Percentiles rank a stretch among this genome's conserved stretches.
These are phyloP conservation scores for Geoglossum cookeanum DNA, from an alignment of 2,329 filamentous ascomycete species.

Conservation along the genomic window DNA sequence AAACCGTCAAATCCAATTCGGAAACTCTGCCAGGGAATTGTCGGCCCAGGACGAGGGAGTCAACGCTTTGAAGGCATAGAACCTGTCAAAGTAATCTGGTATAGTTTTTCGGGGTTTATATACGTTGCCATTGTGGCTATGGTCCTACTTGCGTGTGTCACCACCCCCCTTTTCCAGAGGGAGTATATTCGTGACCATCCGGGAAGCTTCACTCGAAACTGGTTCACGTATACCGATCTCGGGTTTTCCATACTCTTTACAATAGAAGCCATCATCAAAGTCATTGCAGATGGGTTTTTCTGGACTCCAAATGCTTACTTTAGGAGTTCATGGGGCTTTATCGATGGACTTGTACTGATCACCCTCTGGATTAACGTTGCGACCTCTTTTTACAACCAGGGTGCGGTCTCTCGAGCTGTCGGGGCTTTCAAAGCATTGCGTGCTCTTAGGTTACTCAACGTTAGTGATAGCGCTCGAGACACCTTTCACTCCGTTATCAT, in stretches of 20 bases:
- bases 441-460: constrained; percentile 77
- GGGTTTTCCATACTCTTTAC: constrained; percentile 78
- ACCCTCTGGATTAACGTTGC: constrained; percentile 92
- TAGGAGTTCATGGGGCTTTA: constrained; percentile 89
- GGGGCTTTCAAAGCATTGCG: constrained; percentile 94
- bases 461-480: constrained; percentile 86
- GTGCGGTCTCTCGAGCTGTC: constrained; percentile 71
- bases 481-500: constrained; percentile 96
- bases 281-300: constrained; percentile 85
- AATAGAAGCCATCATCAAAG: constrained; percentile 72
- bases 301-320: constrained; percentile 97
- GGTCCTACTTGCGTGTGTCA: constrained; percentile 90
- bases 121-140: constrained; percentile 90
- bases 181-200: constrained; percentile 51
- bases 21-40: constrained; percentile 67
- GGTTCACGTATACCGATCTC: constrained; percentile 91
- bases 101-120: constrained; percentile 79
- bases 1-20: constrained; percentile 58
- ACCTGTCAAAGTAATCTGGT: constrained; percentile 81
- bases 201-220: constrained; percentile 46
- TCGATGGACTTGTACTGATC: constrained; percentile 76
- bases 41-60: constrained; percentile 73
- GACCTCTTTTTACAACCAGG: constrained; percentile 63
- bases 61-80: constrained; percentile 79
- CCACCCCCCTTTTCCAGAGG: constrained; percentile 84